Conservation (phyloP, 2,329 filamentous ascomycete species). For the Knufia petricola region DNA sequence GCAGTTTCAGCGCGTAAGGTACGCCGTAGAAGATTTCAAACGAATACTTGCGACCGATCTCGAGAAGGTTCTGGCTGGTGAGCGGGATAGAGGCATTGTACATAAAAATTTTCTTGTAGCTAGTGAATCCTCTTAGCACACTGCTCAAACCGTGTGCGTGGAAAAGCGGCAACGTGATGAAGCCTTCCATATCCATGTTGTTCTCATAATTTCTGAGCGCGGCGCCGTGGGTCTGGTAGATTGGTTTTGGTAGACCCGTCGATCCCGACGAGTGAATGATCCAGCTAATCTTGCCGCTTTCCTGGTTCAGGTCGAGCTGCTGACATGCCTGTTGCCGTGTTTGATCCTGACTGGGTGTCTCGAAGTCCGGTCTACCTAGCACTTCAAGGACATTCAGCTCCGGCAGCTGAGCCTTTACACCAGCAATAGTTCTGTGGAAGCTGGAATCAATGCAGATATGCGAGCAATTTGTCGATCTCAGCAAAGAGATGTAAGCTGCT, state of each 20-base stretch:
- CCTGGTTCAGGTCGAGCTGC: slow-evolving; percentile 19
- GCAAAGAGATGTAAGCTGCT: slow-evolving; percentile 34
- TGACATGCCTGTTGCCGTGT: neutral
- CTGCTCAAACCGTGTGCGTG: slow-evolving; percentile 51
- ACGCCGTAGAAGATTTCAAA: slow-evolving; percentile 51
- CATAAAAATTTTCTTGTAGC: slow-evolving; percentile 41
- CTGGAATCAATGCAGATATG: slow-evolving; percentile 27
- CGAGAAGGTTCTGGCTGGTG: slow-evolving; percentile 39
- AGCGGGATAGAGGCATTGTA: slow-evolving; percentile 48
- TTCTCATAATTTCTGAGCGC: slow-evolving; percentile 32
- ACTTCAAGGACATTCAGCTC: slow-evolving; percentile 25
- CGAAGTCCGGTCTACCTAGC: slow-evolving; percentile 19
- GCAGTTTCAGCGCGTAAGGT: slow-evolving; percentile 53
- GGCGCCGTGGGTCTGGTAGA: slow-evolving; percentile 45
- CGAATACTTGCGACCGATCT: slow-evolving; percentile 33
- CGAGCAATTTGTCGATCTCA: slow-evolving; percentile 32
- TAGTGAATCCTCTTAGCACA: slow-evolving; percentile 44
- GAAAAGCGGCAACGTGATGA: slow-evolving; percentile 50
- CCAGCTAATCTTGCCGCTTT: slow-evolving; percentile 30
- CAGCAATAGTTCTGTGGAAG: slow-evolving; percentile 20
- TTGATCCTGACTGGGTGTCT: slow-evolving; percentile 9
- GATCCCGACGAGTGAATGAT: slow-evolving; percentile 47
- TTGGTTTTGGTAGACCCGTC: slow-evolving; percentile 55
- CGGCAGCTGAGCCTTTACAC: slow-evolving; percentile 20
- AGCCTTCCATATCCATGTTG: slow-evolving; percentile 39